Evolutionary conservation across 1,139 yeast species (phyloP).

Genomic region (Taphrina deformans): DNA sequence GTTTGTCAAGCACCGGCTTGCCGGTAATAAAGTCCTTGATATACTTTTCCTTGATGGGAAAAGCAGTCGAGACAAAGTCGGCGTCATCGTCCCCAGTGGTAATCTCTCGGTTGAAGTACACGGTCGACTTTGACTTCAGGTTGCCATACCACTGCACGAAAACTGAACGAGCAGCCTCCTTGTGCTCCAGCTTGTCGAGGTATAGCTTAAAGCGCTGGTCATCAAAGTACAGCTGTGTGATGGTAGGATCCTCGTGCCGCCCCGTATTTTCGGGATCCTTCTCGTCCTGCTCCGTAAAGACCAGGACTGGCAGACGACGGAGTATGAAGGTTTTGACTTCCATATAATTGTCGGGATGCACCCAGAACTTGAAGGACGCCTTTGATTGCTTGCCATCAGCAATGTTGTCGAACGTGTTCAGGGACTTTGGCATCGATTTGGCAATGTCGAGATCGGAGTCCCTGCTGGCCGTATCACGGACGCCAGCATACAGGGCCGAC

Average conservation of each 20-base stretch:
- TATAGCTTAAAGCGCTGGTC: conserved; percentile 78
- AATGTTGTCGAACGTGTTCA: conserved; percentile 23
- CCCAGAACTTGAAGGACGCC: conserved; percentile 88
- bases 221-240: conserved; percentile 86
- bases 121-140: conserved; percentile 70
- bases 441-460: conserved; percentile 12
- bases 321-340: conserved; percentile 91
- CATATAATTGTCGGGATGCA: conserved; percentile 93
- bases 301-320: conserved; percentile 88
- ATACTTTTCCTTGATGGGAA: conserved; percentile 76
- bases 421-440: conserved; percentile 20
- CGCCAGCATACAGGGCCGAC: conserved; percentile 29
- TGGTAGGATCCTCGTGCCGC: conserved; percentile 64
- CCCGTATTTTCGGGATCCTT: conserved; percentile 47
- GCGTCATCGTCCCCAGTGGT: conserved; percentile 55
- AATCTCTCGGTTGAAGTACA: conserved; percentile 72
- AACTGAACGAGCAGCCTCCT: conserved; percentile 67
- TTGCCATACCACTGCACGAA: conserved; percentile 91
- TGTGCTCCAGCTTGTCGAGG: conserved; percentile 72
- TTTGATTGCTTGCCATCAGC: conserved; percentile 44
- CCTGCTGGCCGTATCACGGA: conserved; percentile 20
- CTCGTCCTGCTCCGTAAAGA: conserved; percentile 55
- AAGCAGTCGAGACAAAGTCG: conserved; percentile 57
- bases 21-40: conserved; percentile 61
- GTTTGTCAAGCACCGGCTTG: conserved; percentile 52